phyloP scores from a whole-genome alignment of 2,329 filamentous ascomycete genomes.

The Hawksworthiomyces lignivorus region DNA sequence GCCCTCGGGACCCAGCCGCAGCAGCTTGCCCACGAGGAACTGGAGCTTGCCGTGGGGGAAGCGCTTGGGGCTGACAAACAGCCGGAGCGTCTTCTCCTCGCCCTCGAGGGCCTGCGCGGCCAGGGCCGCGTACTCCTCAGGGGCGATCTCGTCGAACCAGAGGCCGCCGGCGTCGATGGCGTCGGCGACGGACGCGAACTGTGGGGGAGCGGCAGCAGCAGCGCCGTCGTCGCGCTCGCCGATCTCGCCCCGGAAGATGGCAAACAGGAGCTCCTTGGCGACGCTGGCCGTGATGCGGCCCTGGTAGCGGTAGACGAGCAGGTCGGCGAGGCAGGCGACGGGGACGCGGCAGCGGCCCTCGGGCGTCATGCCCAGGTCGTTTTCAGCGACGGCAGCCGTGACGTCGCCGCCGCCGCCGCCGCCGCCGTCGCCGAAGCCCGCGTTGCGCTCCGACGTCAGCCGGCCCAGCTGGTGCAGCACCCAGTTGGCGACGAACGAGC shows the following conservation, averaged over 20 bases:
- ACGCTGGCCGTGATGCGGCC: constrained; percentile 47
- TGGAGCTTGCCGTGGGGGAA: constrained; percentile 53
- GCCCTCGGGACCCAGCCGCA: constrained; percentile 45
- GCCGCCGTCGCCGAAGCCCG: constrained; percentile 4
- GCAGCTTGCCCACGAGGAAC: constrained; percentile 53
- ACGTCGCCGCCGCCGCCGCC: background rate
- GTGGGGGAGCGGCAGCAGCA: constrained; percentile 4
- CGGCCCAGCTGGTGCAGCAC: constrained; percentile 70
- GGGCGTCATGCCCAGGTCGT: constrained; percentile 25
- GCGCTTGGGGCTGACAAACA: constrained; percentile 34
- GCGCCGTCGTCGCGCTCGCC: background rate
- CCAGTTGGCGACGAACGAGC: constrained; percentile 51
- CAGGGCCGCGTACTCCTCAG: constrained; percentile 39
- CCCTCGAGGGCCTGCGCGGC: constrained; percentile 36
- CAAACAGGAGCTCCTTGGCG: constrained; percentile 50
- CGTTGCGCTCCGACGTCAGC: constrained; percentile 44
- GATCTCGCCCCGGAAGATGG: constrained; percentile 41
- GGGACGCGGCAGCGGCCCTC: constrained; percentile 44
- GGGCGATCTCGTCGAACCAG: constrained; percentile 47
- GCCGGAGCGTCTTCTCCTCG: constrained; percentile 38
- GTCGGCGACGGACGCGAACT: constrained; percentile 25
- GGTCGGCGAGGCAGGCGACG: constrained; percentile 38
- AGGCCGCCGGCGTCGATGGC: constrained; percentile 39
- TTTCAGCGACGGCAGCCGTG: background rate
- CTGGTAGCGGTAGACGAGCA: constrained; percentile 40